Base-by-base conservation (phyloP, 768 basidiomycete genomes). In the Hirschioporus abietinus region DNA sequence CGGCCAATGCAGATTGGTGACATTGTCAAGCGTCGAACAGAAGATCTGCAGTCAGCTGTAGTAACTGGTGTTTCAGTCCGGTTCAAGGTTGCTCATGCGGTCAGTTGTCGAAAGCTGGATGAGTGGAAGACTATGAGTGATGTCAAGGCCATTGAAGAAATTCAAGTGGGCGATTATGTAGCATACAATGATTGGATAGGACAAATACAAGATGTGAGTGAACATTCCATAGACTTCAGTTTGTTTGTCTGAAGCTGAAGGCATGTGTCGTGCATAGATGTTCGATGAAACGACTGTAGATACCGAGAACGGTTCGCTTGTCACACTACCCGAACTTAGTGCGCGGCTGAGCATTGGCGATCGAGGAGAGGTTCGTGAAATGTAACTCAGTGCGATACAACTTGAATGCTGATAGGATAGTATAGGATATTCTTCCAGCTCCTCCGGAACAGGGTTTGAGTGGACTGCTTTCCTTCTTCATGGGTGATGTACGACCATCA, bases 181-280 rank as follows among this genome's bases (percentile, higher is more conserved):
- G 79, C 88, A 20, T 86, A 87, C 72, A 85, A 91, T 70, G 86
- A 93, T 74, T 97, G 95, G 95, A 80, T 96, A 72, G 95, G 95
- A 64, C 92, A 94, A 83, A 92, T 92, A 74, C 74, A 61, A 61
- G 25, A 61, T 24, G 24, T 61, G 60, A 61, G 60, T 61, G 10
- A 61, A 61, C 2, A 1, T 61, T 24, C 20, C 4, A 61, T 7
- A 7, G 59, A 20, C 23, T 10, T 60, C 10, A 17, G 4, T 61
- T 3, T 61, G 60, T 34, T 25, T 2, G 60, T 61, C 6, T 61
- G 25, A 25, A 34, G 60, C 30, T 25, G 20, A 61, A 15, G 23
- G 9, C 2, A 61, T 61, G 25, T 59, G 58, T n/a, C 58, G 4
- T n/a, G 23, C 23, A 23, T 69, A 94, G 94, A 83, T 94, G 65